These are phyloP conservation scores for Meyerozyma carpophila DNA, from an alignment of 1,139 yeast species.

Conservation along the genomic window DNA sequence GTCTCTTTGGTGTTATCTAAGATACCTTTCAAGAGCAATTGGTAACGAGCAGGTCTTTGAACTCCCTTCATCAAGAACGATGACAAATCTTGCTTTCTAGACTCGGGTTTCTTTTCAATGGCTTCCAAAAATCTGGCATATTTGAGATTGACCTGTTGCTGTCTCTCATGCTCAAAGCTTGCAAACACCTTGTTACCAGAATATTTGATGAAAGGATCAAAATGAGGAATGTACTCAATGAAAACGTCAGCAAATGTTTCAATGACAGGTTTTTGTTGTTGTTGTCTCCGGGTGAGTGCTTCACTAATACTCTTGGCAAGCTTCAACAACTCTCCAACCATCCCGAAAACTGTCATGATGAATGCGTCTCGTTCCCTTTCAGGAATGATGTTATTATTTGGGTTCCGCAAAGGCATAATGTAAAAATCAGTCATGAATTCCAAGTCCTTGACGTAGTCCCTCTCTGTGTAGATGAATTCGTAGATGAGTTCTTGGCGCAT, in stretches of 20 bases:
- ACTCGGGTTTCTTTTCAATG: conserved; percentile 82
- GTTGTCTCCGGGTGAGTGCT: conserved; percentile 84
- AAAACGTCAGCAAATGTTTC: conserved; percentile 84
- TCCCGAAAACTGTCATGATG: conserved; percentile 86
- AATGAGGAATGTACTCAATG: conserved; percentile 74
- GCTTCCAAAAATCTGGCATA: conserved; percentile 93
- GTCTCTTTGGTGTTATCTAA: conserved; percentile 74
- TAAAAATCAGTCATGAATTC: conserved; percentile 92
- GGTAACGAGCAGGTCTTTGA: conserved; percentile 93
- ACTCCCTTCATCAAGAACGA: conserved; percentile 95
- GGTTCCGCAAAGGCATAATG: conserved; percentile 82
- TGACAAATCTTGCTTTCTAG: conserved; percentile 83
- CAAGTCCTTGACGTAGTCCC: conserved; percentile 90
- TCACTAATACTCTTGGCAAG: conserved; percentile 84
- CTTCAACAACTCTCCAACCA: conserved; percentile 80
- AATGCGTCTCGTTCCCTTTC: conserved; percentile 86
- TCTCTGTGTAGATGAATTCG: conserved; percentile 89
- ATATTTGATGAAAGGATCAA: conserved; percentile 88
- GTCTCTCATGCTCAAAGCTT: conserved; percentile 92
- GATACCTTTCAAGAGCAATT: conserved; percentile 76
- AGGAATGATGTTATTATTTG: conserved; percentile 73
- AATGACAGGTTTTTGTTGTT: conserved; percentile 74
- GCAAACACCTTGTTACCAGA: conserved; percentile 98
- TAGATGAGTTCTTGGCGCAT: conserved; percentile 94
- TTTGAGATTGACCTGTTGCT: conserved; percentile 81